phyloP scores from a whole-genome alignment of 805 yeast genomes.

The Candida boleticola region DNA sequence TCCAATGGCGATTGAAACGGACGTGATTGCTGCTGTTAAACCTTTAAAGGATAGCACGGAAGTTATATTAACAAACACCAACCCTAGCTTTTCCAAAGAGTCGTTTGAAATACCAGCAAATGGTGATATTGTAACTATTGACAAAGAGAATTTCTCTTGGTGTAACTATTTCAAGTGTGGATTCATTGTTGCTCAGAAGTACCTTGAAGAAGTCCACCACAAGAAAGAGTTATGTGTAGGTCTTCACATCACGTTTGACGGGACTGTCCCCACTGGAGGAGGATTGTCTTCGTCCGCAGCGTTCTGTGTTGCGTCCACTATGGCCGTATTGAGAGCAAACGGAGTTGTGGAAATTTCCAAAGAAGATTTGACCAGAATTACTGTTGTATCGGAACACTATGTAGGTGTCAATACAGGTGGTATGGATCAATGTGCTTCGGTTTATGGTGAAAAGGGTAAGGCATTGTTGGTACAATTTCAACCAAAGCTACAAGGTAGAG shows the following conservation, averaged over 20 bases:
- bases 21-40: conserved; percentile 54
- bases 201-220: conserved; percentile 29
- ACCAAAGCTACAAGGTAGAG: conserved; percentile 54
- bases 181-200: conserved; percentile 55
- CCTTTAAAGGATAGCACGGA: conserved; percentile 19
- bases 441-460: conserved; percentile 58
- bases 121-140: conserved; percentile 44
- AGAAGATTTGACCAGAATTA: conserved; percentile 53
- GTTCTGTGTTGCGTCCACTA: conserved; percentile 61
- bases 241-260: conserved; percentile 53
- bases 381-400: conserved; percentile 66
- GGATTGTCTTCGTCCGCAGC: conserved; percentile 75
- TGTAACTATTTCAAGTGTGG: conserved; percentile 70
- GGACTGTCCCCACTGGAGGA: conserved; percentile 70
- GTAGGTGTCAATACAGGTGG: conserved; percentile 80
- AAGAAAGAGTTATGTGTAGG: conserved; percentile 38
- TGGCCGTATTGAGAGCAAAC: conserved; percentile 54
- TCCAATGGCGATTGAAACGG: conserved; percentile 71
- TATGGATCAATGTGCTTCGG: conserved; percentile 73
- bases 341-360: conserved; percentile 45
- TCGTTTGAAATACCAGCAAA: conserved; percentile 38
- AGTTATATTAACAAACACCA: conserved; percentile 30
- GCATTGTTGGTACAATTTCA: conserved; percentile 60
- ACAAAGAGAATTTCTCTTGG: conserved; percentile 54
- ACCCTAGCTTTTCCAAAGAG: conserved; percentile 32